Percentiles rank a stretch among this genome's conserved stretches.
Evolutionary conservation across 2,329 filamentous ascomycete genomes (phyloP).

Genomic region (Diaporthe helianthi): DNA sequence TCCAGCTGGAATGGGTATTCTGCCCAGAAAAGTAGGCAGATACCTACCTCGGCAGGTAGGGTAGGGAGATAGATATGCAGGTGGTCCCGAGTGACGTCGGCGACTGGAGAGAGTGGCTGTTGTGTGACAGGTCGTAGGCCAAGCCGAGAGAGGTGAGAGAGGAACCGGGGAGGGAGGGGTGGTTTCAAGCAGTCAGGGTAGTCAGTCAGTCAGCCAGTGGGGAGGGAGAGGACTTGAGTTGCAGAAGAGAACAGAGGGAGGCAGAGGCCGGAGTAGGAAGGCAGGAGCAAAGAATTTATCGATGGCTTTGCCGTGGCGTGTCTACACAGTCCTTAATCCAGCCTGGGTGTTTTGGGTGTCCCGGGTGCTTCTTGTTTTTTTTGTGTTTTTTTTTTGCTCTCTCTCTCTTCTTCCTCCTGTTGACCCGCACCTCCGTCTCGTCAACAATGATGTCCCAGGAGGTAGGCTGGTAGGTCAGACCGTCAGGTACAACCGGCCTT

Average conservation of each 20-base stretch:
- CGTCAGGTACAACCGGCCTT: neutral
- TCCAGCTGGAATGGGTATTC: neutral
- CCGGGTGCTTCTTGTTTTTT: neutral
- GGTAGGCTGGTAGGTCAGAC: too few relatives aligned
- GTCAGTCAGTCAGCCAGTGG: neutral
- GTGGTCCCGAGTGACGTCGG: conserved; percentile 27
- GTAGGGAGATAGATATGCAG: conserved; percentile 7
- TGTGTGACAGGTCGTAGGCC: conserved; percentile 24
- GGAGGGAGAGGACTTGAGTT: neutral
- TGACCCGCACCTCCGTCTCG: conserved; percentile 24
- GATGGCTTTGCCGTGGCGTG: neutral
- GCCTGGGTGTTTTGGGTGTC: neutral
- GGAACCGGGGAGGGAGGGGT: neutral
- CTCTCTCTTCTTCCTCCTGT: neutral
- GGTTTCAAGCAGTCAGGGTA: neutral
- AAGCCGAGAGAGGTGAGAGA: conserved; percentile 12
- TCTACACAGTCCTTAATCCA: too few relatives aligned
- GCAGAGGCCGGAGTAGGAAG: neutral
- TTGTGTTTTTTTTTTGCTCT: neutral
- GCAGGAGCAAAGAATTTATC: conserved; percentile 17
- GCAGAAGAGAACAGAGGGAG: neutral
- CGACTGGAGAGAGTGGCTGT: neutral
- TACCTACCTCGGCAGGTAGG: too few relatives aligned
- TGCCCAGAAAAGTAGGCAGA: neutral
- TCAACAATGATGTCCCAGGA: neutral